phyloP scores from a whole-genome alignment of 306 rosid genomes.

The Vicia sativa region DNA sequence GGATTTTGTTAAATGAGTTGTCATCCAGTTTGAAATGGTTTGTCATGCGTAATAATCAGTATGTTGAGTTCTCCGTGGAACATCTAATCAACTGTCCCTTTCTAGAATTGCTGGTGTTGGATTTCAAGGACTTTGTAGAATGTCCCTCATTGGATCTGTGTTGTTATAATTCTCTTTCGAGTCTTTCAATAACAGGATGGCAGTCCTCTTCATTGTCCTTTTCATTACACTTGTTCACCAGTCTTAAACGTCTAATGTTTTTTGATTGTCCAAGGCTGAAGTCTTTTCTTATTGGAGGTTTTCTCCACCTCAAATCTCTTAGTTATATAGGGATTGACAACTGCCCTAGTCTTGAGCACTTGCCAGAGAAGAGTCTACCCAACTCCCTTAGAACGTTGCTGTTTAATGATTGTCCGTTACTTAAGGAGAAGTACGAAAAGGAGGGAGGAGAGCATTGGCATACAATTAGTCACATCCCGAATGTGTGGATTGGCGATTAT shows the following conservation, averaged over 20 bases:
- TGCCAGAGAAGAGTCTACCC: slow-evolving; percentile 33
- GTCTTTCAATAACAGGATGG: background rate
- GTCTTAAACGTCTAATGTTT: background rate
- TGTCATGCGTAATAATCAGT: background rate
- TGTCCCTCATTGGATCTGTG: background rate
- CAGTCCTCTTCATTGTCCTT: background rate
- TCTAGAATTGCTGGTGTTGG: background rate
- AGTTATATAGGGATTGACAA: fast-evolving
- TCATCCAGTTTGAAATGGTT: background rate
- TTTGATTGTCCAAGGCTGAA: background rate
- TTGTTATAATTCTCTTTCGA: background rate
- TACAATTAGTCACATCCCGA: no score
- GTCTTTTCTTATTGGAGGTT: background rate
- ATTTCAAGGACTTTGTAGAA: background rate
- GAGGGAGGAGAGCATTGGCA: no score
- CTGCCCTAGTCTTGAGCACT: slow-evolving; percentile 32
- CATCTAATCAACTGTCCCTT: background rate
- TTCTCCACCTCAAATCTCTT: slow-evolving; percentile 21
- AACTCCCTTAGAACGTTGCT: fast-evolving
- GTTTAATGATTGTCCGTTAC: fast-evolving
- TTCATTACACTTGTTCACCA: background rate
- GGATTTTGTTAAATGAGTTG: background rate
- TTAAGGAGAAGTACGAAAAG: background rate
- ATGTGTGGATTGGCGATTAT: no score
- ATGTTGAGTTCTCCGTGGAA: background rate